phyloP scores from a whole-genome alignment of 2,329 filamentous ascomycete species.

The Colletotrichum phormii region DNA sequence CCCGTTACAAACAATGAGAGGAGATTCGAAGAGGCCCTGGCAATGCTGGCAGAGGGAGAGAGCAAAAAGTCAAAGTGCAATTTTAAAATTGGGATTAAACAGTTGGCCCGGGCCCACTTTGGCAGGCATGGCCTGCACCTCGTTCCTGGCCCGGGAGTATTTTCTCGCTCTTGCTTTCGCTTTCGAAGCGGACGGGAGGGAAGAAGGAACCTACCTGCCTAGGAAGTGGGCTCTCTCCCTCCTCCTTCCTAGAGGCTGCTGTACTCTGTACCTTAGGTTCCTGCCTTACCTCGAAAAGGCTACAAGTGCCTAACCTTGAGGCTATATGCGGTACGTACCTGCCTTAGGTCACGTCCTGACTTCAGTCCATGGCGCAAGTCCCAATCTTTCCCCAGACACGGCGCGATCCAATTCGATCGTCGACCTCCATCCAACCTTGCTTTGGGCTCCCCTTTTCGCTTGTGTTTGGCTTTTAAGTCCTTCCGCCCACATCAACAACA shows the following conservation, averaged over 20 bases:
- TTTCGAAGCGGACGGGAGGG: neutral
- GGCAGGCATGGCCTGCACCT: conserved; percentile 6
- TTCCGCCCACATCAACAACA: conserved; percentile 17
- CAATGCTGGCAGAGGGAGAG: neutral
- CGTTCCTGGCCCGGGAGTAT: neutral
- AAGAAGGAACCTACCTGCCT: neutral
- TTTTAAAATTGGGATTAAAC: conserved; percentile 31
- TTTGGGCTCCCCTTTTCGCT: conserved; percentile 25
- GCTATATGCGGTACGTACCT: neutral
- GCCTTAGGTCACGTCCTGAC: neutral
- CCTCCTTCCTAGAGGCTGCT: neutral
- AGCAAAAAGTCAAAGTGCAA: conserved; percentile 14
- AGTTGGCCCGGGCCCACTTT: conserved; percentile 24
- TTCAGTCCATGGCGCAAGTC: conserved; percentile 15
- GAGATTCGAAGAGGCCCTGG: neutral
- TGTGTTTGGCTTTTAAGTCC: conserved; percentile 20
- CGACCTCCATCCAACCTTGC: neutral
- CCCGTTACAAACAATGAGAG: neutral
- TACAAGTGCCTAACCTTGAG: neutral
- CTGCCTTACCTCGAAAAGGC: neutral
- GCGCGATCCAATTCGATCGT: conserved; percentile 36
- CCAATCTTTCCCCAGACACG: conserved; percentile 34
- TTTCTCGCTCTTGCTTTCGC: conserved; percentile 18
- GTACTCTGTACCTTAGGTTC: neutral
- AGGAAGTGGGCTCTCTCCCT: neutral